Percentiles rank a stretch among this genome's conserved stretches.
Evolutionary conservation across 2,329 filamentous ascomycete genomes (phyloP).

Genomic region (Colletotrichum navitas): DNA sequence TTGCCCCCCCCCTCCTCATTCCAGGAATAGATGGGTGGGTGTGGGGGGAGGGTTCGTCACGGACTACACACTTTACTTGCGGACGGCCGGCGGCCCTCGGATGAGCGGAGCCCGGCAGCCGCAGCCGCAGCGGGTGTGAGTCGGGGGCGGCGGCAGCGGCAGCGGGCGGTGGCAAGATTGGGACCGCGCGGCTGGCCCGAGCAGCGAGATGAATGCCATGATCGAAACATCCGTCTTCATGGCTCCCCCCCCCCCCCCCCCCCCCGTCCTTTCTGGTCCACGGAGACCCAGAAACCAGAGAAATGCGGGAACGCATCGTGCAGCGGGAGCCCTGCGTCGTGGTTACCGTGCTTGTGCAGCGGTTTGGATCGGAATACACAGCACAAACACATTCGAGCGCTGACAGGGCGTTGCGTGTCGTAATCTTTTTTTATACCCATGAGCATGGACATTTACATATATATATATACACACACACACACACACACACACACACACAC

Average conservation of each 20-base stretch:
- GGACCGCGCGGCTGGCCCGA: neutral
- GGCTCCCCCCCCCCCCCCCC: no score
- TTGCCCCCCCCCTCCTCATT: no score
- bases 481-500: no score
- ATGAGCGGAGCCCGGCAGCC: neutral
- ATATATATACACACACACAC: no score
- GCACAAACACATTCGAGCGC: neutral
- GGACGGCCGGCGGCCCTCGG: neutral
- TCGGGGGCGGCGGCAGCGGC: no score
- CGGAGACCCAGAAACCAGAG: no score
- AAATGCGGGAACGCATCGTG: no score
- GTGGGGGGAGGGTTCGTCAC: neutral
- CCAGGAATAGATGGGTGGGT: neutral
- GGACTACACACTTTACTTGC: neutral
- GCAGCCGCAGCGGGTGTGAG: neutral
- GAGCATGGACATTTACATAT: no score
- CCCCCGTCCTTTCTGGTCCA: no score
- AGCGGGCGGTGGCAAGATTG: neutral
- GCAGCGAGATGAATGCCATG: neutral
- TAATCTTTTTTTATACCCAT: no score
- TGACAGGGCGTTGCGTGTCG: neutral
- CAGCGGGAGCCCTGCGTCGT: neutral
- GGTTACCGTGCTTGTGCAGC: neutral
- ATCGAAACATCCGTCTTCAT: neutral
- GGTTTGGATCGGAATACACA: no score